phyloP scores from a whole-genome alignment of 306 rosid species.

The Aeschynomene evenia region DNA sequence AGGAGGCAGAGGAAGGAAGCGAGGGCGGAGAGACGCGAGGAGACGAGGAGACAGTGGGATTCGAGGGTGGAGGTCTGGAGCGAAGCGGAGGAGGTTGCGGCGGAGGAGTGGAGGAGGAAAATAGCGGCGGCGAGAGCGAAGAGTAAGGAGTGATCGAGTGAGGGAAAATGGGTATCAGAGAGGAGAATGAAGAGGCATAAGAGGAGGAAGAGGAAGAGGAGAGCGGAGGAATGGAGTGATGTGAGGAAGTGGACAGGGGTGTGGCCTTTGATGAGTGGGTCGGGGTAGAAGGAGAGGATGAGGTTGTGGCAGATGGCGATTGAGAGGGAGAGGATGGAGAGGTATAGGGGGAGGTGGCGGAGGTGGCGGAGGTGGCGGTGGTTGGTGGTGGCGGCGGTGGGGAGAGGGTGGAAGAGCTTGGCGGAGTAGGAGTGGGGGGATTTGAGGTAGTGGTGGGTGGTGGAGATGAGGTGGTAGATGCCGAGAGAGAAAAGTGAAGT shows the following conservation, averaged over 20 bases:
- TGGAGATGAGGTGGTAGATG: conserved; percentile 58
- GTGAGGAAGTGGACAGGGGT: conserved; percentile 79
- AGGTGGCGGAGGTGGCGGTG: conserved; percentile 37
- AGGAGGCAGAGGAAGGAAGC: conserved; percentile 48
- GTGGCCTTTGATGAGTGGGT: conserved; percentile 71
- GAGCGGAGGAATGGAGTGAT: conserved; percentile 75
- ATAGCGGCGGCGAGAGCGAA: conserved; percentile 62
- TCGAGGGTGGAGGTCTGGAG: conserved; percentile 74
- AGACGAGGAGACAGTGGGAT: conserved; percentile 70
- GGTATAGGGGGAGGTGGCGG: conserved; percentile 59
- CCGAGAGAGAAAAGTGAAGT: conserved; percentile 56
- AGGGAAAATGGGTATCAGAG: conserved; percentile 52
- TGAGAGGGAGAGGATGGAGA: conserved; percentile 44
- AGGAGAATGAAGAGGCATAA: conserved; percentile 58
- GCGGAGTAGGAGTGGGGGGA: conserved; percentile 68
- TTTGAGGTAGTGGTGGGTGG: conserved; percentile 60
- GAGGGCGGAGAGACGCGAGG: conserved; percentile 51
- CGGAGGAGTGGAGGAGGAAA: conserved; percentile 63
- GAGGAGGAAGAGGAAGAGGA: conserved; percentile 64
- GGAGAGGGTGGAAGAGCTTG: conserved; percentile 76
- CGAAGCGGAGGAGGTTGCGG: conserved; percentile 51
- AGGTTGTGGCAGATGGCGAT: conserved; percentile 56
- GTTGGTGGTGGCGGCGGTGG: conserved; percentile 35
- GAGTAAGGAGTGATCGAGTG: conserved; percentile 57
- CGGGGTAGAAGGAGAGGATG: conserved; percentile 57